A percentile compares a stretch with the other conserved stretches of the same genome.
Conservation (phyloP, 306 rosid species). For the Cucumis cinereus region DNA sequence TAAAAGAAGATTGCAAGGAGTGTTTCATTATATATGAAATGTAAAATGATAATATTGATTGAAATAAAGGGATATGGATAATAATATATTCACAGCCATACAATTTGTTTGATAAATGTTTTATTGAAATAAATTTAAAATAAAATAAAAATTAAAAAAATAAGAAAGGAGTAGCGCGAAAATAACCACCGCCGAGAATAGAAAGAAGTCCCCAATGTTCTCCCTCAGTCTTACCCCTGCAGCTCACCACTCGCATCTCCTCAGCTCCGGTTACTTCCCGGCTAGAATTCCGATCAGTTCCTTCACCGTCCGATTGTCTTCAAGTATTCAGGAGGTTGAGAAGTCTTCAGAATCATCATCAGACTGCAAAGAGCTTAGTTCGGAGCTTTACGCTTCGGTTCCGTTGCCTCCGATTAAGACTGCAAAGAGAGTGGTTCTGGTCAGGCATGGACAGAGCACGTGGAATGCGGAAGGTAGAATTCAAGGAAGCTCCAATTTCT, state of each 20-base stretch:
- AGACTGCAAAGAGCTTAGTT: conserved; percentile 15
- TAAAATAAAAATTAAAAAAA: not conserved
- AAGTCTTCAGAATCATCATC: conserved; percentile 9
- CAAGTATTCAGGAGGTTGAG: conserved; percentile 31
- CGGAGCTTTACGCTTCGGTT: conserved; percentile 26
- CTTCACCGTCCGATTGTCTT: conserved; percentile 29
- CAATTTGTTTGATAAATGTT: not conserved
- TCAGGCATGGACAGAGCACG: conserved; percentile 92
- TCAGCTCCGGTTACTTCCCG: conserved; percentile 11
- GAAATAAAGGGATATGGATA: not conserved
- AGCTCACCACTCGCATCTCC: not conserved
- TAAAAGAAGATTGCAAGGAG: too few species aligned
- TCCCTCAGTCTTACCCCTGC: conserved; percentile 12
- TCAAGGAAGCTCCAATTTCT: conserved; percentile 87
- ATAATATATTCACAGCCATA: not conserved
- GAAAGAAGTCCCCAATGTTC: conserved; percentile 14
- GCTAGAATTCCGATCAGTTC: not conserved
- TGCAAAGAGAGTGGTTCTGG: conserved; percentile 73
- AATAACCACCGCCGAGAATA: not conserved
- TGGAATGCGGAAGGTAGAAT: conserved; percentile 95
- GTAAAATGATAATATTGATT: too few species aligned
- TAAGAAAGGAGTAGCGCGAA: not conserved
- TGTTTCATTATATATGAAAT: too few species aligned
- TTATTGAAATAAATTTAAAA: not conserved
- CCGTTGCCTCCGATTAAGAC: conserved; percentile 36